Percentiles rank a stretch among this genome's conserved stretches.
Evolutionary conservation across 257 asterid species (phyloP).

Genomic region (Echium plantagineum): DNA sequence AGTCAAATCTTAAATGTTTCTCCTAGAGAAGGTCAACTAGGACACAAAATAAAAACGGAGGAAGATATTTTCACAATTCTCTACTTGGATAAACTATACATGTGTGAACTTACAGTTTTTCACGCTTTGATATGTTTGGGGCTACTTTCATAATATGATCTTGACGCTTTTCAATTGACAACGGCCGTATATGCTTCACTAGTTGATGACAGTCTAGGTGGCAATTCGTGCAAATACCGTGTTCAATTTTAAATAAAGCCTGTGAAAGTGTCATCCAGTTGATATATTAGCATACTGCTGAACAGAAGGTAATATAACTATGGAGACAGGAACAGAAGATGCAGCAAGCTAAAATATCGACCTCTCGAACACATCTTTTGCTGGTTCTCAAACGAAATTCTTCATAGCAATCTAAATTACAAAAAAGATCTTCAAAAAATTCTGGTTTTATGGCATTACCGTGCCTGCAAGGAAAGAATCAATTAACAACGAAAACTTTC

Average conservation of each 20-base stretch:
- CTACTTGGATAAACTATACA: background rate
- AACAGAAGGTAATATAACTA: constrained; percentile 6
- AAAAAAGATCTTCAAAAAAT: constrained; percentile 89
- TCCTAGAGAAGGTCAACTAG: background rate
- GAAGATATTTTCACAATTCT: background rate
- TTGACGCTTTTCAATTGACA: constrained; percentile 54
- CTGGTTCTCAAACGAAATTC: constrained; percentile 77
- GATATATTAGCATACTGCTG: constrained; percentile 9
- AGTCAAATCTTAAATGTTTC: background rate
- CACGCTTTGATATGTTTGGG: constrained; percentile 49
- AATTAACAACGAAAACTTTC: constrained; percentile 1
- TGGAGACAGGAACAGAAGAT: constrained; percentile 3
- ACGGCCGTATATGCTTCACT: constrained; percentile 54
- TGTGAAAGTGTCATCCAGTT: constrained; percentile 25
- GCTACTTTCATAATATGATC: constrained; percentile 53
- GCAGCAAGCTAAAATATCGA: constrained; percentile 19
- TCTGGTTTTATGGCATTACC: constrained; percentile 56
- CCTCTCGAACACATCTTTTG: constrained; percentile 68
- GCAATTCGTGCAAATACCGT: constrained; percentile 75
- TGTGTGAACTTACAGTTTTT: constrained; percentile 44
- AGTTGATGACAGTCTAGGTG: constrained; percentile 71
- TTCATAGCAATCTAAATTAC: constrained; percentile 66
- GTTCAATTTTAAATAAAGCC: constrained; percentile 82
- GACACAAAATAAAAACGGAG: background rate
- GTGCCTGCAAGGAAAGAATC: constrained; percentile 43